Conservation (phyloP, 805 yeast genomes). For the Wickerhamomyces chambardii region DNA sequence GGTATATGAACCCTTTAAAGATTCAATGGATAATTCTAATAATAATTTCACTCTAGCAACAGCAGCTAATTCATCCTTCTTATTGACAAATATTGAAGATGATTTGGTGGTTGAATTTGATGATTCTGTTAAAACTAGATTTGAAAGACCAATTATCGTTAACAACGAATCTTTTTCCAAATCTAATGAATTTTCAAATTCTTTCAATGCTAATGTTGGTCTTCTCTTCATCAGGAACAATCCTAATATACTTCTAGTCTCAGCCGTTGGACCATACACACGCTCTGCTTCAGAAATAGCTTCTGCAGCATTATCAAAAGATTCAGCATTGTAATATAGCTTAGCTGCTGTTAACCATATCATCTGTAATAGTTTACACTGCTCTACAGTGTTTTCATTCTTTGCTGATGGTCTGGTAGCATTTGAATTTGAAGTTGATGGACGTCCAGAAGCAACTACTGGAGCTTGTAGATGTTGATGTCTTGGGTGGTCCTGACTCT, state of each 20-base stretch:
- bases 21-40: conserved; percentile 25
- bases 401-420: conserved; percentile 4
- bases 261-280: conserved; percentile 32
- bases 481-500: not conserved
- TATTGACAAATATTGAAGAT: conserved; percentile 33
- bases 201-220: conserved; percentile 41
- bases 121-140: conserved; percentile 6
- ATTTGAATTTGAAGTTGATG: not conserved
- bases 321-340: conserved; percentile 48
- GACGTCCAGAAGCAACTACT: not conserved
- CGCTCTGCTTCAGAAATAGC: conserved; percentile 67
- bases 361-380: conserved; percentile 37
- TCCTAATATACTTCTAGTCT: conserved; percentile 37
- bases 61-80: conserved; percentile 51
- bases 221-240: conserved; percentile 24
- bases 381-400: conserved; percentile 15
- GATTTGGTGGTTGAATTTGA: conserved; percentile 9
- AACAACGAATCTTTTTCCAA: conserved; percentile 3
- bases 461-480: conserved; percentile 3
- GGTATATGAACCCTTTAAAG: conserved; percentile 31
- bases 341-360: conserved; percentile 72
- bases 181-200: conserved; percentile 42
- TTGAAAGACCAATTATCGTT: conserved; percentile 12
- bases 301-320: conserved; percentile 52
- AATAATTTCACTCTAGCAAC: conserved; percentile 28